A percentile compares a stretch with the other conserved stretches of the same genome.
Conservation (phyloP, 495 filamentous ascomycete species). For the Hypoxylon fuscum region DNA sequence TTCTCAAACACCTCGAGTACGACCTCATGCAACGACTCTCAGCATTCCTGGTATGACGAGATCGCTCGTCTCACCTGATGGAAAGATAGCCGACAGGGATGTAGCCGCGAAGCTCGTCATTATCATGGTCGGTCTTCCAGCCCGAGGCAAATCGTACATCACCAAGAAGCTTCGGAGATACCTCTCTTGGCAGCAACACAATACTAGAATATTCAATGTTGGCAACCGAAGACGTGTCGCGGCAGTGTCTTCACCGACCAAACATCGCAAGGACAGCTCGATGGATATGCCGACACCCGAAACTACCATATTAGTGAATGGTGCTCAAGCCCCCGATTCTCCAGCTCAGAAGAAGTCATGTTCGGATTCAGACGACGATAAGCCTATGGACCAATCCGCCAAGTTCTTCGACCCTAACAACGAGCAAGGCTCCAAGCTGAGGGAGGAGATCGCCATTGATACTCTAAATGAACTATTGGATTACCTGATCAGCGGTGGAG, state of each 20-base stretch:
- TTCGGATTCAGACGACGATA: slow-evolving; percentile 32
- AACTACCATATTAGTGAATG: slow-evolving; percentile 60
- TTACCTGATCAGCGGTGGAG: slow-evolving; percentile 81
- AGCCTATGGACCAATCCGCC: slow-evolving; percentile 84
- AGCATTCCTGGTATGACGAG: slow-evolving; percentile 90
- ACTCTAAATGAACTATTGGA: slow-evolving; percentile 92
- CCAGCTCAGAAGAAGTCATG: slow-evolving; percentile 26
- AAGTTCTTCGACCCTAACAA: slow-evolving; percentile 95
- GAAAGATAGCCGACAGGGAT: slow-evolving; percentile 88
- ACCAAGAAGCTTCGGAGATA: slow-evolving; percentile 97
- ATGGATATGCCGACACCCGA: slow-evolving; percentile 53
- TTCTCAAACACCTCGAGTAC: slow-evolving; percentile 65
- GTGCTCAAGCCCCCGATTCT: slow-evolving; percentile 48
- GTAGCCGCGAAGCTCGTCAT: slow-evolving; percentile 96
- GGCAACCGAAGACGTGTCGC: slow-evolving; percentile 87
- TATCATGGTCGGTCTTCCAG: slow-evolving; percentile 96
- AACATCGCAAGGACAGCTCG: slow-evolving; percentile 35
- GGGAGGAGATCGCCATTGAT: slow-evolving; percentile 90
- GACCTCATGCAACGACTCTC: slow-evolving; percentile 81
- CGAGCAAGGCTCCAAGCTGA: slow-evolving; percentile 77
- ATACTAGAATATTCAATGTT: slow-evolving; percentile 95
- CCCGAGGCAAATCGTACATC: slow-evolving; percentile 96
- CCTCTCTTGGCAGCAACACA: slow-evolving; percentile 95
- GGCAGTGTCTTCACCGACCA: slow-evolving; percentile 51
- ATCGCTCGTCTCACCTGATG: slow-evolving; percentile 93